These are phyloP conservation scores for Cyclanthera cordifolia DNA, from an alignment of 306 rosid genomes.

Conservation along the genomic window DNA sequence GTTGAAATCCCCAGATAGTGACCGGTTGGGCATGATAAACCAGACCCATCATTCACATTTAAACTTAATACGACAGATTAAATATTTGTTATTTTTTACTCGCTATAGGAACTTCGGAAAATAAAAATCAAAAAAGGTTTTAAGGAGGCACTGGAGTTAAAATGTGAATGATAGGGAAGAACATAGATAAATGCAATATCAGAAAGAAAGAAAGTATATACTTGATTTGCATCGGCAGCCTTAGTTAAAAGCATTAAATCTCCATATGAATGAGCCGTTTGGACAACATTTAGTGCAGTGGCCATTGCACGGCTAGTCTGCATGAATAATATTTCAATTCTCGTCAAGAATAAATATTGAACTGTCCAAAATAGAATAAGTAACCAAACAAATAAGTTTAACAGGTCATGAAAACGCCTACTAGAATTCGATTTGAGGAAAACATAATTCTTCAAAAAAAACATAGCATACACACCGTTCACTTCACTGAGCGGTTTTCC, in stretches of 20 bases:
- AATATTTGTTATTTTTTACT: background rate
- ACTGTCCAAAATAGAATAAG: slow-evolving; percentile 8
- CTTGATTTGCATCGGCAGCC: slow-evolving; percentile 62
- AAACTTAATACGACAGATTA: background rate
- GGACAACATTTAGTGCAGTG: slow-evolving; percentile 61
- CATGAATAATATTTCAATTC: slow-evolving; percentile 21
- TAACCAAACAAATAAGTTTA: background rate
- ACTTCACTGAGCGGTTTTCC: background rate
- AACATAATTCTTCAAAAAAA: background rate
- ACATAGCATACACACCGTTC: background rate
- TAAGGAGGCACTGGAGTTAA: background rate
- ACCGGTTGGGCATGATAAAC: background rate
- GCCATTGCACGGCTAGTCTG: slow-evolving; percentile 75
- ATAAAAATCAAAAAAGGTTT: background rate
- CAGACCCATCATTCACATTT: background rate
- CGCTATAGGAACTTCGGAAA: background rate
- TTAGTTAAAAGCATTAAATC: slow-evolving; percentile 67
- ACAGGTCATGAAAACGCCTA: background rate
- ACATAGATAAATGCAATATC: background rate
- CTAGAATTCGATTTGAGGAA: background rate
- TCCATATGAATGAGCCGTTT: slow-evolving; percentile 79
- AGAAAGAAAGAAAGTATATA: slow-evolving; percentile 21
- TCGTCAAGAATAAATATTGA: slow-evolving; percentile 7
- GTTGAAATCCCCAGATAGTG: background rate
- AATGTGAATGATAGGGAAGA: background rate